Base-by-base conservation (phyloP, 2,329 filamentous ascomycete genomes). In the Graphium sp. region DNA sequence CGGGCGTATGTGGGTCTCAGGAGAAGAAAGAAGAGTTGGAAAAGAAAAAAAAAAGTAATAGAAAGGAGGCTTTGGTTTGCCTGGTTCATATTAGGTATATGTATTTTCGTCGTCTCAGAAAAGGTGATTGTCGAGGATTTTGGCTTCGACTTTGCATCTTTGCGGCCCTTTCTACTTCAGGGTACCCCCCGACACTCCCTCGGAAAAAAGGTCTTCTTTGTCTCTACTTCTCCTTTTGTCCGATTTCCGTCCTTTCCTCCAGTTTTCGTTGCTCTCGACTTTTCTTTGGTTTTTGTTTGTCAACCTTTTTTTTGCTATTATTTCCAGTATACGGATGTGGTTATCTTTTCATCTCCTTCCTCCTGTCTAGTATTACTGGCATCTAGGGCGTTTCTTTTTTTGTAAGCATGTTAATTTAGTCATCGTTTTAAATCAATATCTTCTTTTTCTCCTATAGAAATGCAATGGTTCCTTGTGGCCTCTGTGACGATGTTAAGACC, bases 261-360 rank as follows among this genome's bases (percentile, higher is more conserved):
- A n/a, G n/a, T n/a, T 26, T 29, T 29, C 19, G 26, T 30, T 32
- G 24, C 24, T 30, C 31, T 33, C 29, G 34, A 35, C 32, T 38
- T 35, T 37, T 28, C 26, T 38, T 32, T 36, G 34, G 38, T 30
- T 28, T 25, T 28, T 29, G n/a, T 27, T 17, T 31, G 25, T 21
- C 19, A 23, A n/a, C 15, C 14, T 14, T 15, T 21, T 19, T 18
- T 18, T 28, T 30, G 26, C 13, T 26, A 28, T 16, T 29, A 26
- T 5, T 24, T 22, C 7, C 25, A n/a, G n/a, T n/a, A n/a, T n/a
- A n/a, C n/a, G n/a, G n/a, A n/a, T n/a, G n/a, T n/a, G n/a, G n/a
- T n/a, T n/a, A n/a, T n/a, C n/a, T n/a, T n/a, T n/a, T n/a, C n/a
- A n/a, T n/a, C n/a, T n/a, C n/a, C n/a, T n/a, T n/a, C n/a, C n/a